phyloP scores from a whole-genome alignment of 257 asterid genomes.

The Solanum microdontum region DNA sequence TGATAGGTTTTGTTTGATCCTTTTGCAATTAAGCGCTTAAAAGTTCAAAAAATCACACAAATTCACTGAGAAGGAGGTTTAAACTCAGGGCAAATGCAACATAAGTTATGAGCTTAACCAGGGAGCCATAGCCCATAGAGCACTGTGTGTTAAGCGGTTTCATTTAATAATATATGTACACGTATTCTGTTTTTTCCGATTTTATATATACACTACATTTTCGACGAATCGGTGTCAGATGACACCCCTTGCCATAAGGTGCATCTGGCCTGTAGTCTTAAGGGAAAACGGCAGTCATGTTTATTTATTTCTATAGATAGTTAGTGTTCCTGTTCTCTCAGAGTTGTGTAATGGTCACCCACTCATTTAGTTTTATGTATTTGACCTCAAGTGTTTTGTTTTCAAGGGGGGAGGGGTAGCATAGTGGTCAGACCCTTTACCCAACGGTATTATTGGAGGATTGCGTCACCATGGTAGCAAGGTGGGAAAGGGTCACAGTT shows the following conservation, averaged over 20 bases:
- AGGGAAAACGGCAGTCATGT: not conserved
- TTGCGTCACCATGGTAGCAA: not conserved
- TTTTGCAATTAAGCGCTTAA: not conserved
- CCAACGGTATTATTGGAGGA: not conserved
- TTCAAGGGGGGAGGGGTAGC: not conserved
- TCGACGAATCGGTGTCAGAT: not conserved
- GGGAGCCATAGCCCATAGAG: not conserved
- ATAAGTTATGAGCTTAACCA: not conserved
- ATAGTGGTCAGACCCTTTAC: not conserved
- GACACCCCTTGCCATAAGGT: not conserved
- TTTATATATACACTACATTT: no score
- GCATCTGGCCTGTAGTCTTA: not conserved
- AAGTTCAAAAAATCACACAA: not conserved
- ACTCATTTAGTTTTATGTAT: not conserved
- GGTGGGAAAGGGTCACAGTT: not conserved
- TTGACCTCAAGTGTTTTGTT: not conserved
- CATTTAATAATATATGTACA: not conserved
- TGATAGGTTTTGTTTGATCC: not conserved
- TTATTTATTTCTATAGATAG: not conserved
- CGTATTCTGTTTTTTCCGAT: not conserved
- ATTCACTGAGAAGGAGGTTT: not conserved
- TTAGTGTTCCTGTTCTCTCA: not conserved
- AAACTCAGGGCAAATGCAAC: not conserved
- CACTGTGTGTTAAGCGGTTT: not conserved
- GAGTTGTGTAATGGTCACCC: not conserved